A percentile compares a stretch with the other conserved stretches of the same genome.
Evolutionary conservation across 148 eudicot genomes (phyloP).

Genomic region (Camellia japonica): DNA sequence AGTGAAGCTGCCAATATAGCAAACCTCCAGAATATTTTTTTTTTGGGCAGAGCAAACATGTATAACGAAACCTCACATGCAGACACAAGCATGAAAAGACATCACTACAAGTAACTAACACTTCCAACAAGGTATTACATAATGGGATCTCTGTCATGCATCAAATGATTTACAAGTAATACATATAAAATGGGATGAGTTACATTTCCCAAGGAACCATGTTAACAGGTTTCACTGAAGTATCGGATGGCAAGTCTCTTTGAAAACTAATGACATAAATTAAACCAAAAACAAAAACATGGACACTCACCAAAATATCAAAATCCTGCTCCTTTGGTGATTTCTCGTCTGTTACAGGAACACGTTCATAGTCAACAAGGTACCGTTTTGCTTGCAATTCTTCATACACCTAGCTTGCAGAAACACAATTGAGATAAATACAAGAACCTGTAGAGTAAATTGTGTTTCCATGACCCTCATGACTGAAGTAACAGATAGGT

Average conservation of each 20-base stretch:
- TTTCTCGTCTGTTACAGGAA: constrained; percentile 94
- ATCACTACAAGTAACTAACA: neutral
- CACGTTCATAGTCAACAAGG: constrained; percentile 85
- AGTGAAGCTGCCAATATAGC: no score
- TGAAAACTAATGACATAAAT: neutral
- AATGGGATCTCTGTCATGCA: neutral
- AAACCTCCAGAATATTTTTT: no score
- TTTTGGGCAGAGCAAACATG: neutral
- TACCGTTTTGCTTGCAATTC: constrained; percentile 61
- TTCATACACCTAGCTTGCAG: constrained; percentile 68
- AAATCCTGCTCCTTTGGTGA: constrained; percentile 96
- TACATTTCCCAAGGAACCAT: neutral
- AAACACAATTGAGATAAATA: constrained; percentile 18
- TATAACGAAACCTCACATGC: neutral
- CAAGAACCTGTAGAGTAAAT: constrained; percentile 11
- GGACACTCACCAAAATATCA: constrained; percentile 73
- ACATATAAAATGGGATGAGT: neutral
- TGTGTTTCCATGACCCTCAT: neutral
- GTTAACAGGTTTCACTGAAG: neutral
- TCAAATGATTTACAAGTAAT: neutral
- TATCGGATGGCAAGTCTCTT: neutral
- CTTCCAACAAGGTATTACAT: neutral
- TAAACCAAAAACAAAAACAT: constrained; percentile 10
- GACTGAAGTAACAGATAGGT: neutral
- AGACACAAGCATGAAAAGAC: neutral